These are phyloP conservation scores for Groenewaldozyma sp. DNA, from an alignment of 1,139 yeast species.

Conservation along the genomic window DNA sequence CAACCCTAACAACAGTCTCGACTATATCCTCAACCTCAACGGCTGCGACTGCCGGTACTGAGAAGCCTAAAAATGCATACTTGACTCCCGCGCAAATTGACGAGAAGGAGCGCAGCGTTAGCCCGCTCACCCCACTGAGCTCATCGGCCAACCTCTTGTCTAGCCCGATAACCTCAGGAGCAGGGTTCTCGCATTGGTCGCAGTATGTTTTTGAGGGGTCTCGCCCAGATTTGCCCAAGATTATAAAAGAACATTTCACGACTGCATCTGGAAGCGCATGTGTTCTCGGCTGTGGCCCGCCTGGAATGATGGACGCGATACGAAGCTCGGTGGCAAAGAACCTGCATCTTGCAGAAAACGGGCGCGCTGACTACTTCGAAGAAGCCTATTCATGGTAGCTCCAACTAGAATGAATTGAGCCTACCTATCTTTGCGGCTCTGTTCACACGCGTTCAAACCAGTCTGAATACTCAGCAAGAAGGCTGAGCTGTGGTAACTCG, in stretches of 20 bases:
- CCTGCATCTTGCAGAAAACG: conserved; percentile 24
- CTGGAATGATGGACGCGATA: conserved; percentile 30
- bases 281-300: conserved; percentile 33
- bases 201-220: conserved; percentile 8
- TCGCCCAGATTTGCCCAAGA: conserved; percentile 21
- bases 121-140: background rate
- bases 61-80: background rate
- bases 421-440: too few relatives aligned
- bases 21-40: background rate
- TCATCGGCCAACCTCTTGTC: background rate
- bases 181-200: background rate
- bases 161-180: background rate
- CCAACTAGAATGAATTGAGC: too few relatives aligned
- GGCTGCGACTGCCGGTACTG: background rate
- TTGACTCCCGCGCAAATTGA: background rate
- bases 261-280: conserved; percentile 26
- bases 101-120: background rate
- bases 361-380: conserved; percentile 31
- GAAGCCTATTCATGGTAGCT: conserved; percentile 33
- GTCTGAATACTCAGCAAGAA: too few relatives aligned
- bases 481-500: too few relatives aligned
- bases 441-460: too few relatives aligned
- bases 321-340: conserved; percentile 22
- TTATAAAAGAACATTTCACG: conserved; percentile 19
- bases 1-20: background rate